Base-by-base conservation (phyloP, 106 monocot genomes). In the Gastrodia elata region DNA sequence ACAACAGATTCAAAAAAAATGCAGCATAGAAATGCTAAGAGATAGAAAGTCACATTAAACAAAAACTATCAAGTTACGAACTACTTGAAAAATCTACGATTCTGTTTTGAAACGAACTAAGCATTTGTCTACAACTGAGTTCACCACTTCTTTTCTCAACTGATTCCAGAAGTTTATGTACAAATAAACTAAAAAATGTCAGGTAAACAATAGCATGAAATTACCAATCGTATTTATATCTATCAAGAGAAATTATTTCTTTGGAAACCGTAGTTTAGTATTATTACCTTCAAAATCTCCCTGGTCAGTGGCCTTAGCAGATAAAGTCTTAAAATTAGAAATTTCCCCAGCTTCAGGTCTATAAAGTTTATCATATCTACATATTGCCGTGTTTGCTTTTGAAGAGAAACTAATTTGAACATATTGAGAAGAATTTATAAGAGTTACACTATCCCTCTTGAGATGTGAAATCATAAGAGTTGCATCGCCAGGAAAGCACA, bases 401-500 rank as follows among this genome's bases (percentile, higher is more conserved):
- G 39, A 48, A 76, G 40, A 73, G 10, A 36, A 57, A 32, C 37
- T 35, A 22, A 41, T 68, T 13, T 37, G 68, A 67, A 28, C 41
- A 57, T 74, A 52, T 39, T 74, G 24, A 48, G 52, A 48, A 74
- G 58, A 36, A 14, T 80, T 43, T 24, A 27, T 59, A 30, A 61
- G 34, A 67, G 16, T 42, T 56, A 49, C 16, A 39, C 52, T 58
- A 68, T 80, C 68, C 39, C 68, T 83, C 65, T 79, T 85, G 39
- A 88, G 76, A 78, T 87, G 76, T 44, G 89, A 52, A 83, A 87
- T 81, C 94, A 94, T 94, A 71, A 94, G 94, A 69, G 77, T 94
- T 20, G 90, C 88, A 81, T 79, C 78, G 71, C 94, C 90, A 76
- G 90, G 94, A 91, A 91, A 94, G 78, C 86, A 88, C 49, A 94